These are phyloP conservation scores for Styphnolobium japonicum DNA, from an alignment of 306 rosid species.

Conservation along the genomic window DNA sequence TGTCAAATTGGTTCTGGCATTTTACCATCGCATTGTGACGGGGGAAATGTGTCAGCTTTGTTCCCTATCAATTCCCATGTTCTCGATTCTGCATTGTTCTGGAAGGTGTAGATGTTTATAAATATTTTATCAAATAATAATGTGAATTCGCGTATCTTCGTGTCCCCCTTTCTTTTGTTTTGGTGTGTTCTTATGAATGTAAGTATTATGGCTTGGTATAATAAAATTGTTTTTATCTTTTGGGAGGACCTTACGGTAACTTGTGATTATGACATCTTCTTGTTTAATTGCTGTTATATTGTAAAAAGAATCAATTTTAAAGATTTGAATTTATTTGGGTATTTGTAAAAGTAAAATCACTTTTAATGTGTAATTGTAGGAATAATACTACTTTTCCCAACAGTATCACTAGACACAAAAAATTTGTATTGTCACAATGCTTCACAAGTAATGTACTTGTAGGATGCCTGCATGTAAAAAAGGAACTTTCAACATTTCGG, in stretches of 20 bases:
- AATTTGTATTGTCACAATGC: no score
- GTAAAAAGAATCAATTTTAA: no score
- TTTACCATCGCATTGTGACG: conserved; percentile 24
- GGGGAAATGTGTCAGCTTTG: conserved; percentile 2
- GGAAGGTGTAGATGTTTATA: conserved; percentile 28
- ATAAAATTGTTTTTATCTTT: background rate
- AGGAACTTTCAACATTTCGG: no score
- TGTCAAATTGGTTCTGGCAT: conserved; percentile 41
- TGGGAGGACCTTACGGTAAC: background rate
- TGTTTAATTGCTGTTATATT: no score
- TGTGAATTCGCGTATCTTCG: conserved; percentile 25
- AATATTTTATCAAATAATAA: background rate
- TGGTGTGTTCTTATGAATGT: background rate
- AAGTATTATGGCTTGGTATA: background rate
- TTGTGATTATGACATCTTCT: background rate
- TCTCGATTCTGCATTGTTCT: conserved; percentile 28
- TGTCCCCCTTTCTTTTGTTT: background rate
- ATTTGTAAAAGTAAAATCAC: no score
- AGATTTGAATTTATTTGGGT: no score
- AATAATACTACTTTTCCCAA: no score
- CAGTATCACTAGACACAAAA: no score
- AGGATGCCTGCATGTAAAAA: no score
- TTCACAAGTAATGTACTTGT: no score
- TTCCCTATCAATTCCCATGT: conserved; percentile 25
- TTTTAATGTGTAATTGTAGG: no score